These are phyloP conservation scores for Alternaria solani DNA, from an alignment of 2,329 filamentous ascomycete species.

Conservation along the genomic window DNA sequence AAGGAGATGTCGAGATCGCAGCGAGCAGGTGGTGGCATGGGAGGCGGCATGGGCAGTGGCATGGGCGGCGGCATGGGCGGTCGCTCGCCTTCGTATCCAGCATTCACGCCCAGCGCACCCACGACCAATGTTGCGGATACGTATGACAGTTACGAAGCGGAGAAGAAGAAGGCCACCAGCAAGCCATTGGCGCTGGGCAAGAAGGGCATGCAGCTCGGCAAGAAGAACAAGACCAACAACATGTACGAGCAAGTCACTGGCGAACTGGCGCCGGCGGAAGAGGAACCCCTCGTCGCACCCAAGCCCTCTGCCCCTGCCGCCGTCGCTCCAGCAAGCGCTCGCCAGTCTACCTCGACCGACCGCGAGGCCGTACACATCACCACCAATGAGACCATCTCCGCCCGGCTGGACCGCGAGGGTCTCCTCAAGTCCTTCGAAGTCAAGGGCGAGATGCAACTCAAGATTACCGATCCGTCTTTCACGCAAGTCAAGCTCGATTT, in stretches of 20 bases:
- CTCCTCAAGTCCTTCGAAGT: conserved; percentile 85
- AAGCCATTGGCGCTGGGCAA: conserved; percentile 83
- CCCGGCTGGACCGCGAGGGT: conserved; percentile 87
- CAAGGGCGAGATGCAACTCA: conserved; percentile 90
- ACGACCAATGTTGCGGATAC: conserved; percentile 75
- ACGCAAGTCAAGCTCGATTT: conserved; percentile 92
- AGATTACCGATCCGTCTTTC: conserved; percentile 85
- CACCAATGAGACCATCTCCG: conserved; percentile 87
- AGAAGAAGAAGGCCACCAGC: conserved; percentile 90
- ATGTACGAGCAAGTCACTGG: conserved; percentile 96
- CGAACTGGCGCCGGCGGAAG: conserved; percentile 81
- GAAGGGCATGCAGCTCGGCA: conserved; percentile 99
- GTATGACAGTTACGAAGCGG: conserved; percentile 93
- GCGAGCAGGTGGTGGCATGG: conserved; percentile 55
- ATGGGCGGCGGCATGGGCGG: conserved; percentile 61
- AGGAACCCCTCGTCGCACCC: conserved; percentile 76
- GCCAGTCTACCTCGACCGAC: conserved; percentile 73
- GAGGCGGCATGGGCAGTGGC: conserved; percentile 39
- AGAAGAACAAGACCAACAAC: conserved; percentile 97
- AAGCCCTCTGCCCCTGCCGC: conserved; percentile 60
- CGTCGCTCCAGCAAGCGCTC: conserved; percentile 62
- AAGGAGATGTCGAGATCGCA: conserved; percentile 89
- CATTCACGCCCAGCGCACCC: conserved; percentile 82
- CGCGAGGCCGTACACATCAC: conserved; percentile 88
- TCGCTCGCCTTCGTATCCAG: conserved; percentile 83